Evolutionary conservation across 2,329 filamentous ascomycete species (phyloP), one percentile per base, ranked within the genome.

Genomic region (Hortaea sp.): DNA sequence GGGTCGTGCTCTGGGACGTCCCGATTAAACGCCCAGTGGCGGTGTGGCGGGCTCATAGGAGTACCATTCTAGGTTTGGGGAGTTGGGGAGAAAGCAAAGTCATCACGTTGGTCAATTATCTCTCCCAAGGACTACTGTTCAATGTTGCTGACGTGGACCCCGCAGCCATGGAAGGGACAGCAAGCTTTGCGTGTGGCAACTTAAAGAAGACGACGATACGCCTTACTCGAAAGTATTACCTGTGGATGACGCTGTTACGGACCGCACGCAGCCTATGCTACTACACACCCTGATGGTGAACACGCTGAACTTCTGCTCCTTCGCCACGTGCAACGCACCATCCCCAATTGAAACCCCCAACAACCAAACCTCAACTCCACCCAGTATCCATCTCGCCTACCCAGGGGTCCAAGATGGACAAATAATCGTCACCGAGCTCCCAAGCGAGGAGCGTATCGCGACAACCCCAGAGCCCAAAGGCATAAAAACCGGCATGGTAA

Each of bases 231-330:
- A 74, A 31, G 70, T 69, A 6, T 69, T 94, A 9, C 90, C 90
- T 0, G 75, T 90, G 30, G 86, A 94, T 50, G 41, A 69, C 62
- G 1, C 64, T 63, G 29, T 67, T 64, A 40, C 64, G 64, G 42
- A 75, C 69, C 52, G 62, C 29, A 77, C 75, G 12, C 75, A 82
- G 57, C 92, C 92, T 29, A 94, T 87, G 88, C 70, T 95, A n/a
- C 66, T 95, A 20, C 79, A 95, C 65, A 77, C 85, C 4, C 69
- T 98, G 5, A 74, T 85, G 5, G 88, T 97, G 39, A 95, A 95
- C 60, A 88, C 90, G 1, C 78, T 97, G 69, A 98, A 97, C 62
- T 98, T 97, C 63, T 98, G 92, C 63, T 77, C 84, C 1, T 95
- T 95, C 63, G 75, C 84, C 2, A 45, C 44, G 6, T 28, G 34